Conservation (phyloP, 148 eudicot species). For the Spergularia bocconei region DNA sequence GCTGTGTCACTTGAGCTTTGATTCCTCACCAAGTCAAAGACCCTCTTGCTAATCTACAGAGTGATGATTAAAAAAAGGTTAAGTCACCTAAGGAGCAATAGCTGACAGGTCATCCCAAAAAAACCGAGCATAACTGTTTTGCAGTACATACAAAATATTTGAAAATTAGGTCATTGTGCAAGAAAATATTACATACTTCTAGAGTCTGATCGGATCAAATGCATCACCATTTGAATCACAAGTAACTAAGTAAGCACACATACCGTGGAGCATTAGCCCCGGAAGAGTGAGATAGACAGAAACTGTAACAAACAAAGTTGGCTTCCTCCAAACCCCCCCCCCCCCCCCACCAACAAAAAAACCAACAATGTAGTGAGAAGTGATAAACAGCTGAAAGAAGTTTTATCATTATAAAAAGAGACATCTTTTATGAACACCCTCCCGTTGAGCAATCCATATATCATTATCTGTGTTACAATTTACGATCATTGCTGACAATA, state of each 20-base stretch:
- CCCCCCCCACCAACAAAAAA: not conserved
- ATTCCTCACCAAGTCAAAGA: slow-evolving; percentile 72
- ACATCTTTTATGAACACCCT: not conserved
- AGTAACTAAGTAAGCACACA: not conserved
- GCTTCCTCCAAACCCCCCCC: too few species aligned
- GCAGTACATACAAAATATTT: too few species aligned
- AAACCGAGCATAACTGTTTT: not conserved
- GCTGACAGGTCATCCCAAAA: slow-evolving; percentile 1
- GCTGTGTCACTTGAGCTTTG: slow-evolving; percentile 45
- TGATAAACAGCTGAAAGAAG: not conserved
- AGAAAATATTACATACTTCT: not conserved
- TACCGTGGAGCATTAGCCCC: not conserved
- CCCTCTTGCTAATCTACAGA: slow-evolving; percentile 82
- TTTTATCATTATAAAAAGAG: not conserved
- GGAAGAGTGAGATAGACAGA: not conserved
- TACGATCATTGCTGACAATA: not conserved
- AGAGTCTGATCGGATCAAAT: not conserved
- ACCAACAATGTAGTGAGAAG: not conserved
- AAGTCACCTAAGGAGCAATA: not conserved
- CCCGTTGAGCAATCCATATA: not conserved
- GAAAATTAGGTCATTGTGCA: not conserved
- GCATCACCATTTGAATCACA: not conserved
- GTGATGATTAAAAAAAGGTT: not conserved
- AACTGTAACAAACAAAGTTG: too few species aligned
- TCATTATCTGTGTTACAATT: not conserved